Evolutionary conservation across 1,284 basidiomycete genomes (phyloP), one percentile per base, ranked within the genome.

Genomic region (Apiotrichum laibachii): DNA sequence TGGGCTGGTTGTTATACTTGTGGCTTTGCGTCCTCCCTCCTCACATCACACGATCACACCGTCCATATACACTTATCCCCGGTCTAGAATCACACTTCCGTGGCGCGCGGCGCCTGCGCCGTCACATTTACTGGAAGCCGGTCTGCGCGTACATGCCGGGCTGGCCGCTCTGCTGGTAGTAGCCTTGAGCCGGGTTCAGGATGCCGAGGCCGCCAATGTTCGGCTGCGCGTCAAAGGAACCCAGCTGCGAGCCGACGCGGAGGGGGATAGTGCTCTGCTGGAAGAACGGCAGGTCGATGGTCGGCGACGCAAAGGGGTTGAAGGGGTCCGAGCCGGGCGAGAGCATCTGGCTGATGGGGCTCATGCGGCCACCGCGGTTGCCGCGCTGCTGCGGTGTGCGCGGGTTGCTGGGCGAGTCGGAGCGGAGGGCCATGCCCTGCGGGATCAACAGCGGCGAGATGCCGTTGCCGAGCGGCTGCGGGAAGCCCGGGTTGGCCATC

Each of bases 321-420:
- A 78, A 79, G 15, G 77, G 77, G 62, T 79, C 77, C n/a, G 73
- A 76, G 18, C 66, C 74, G 11, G 77, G 77, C 59, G 67, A 70
- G 71, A 77, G 74, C 71, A 79, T 72, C 50, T 72, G 71, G 26
- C 65, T 65, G 44, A 68, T 70, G 11, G 73, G 73, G 45, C 68
- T 72, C 61, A 72, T 64, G 15, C 71, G 68, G 10, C 71, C 26
- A 31, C 26, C 72, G 19, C 68, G 55, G 21, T 66, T 31, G 34
- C 19, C 18, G 33, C 64, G 61, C 56, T 71, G 66, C 60, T 68
- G 60, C 8, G 76, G 75, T 1, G 72, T 77, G 48, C 72, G 65
- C 33, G 71, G 68, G 33, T 67, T 57, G 51, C 66, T 67, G 22
- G 21, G 66, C 33, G 53, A 53, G 21, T 53, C 60, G 26, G 55